phyloP scores from a whole-genome alignment of 345 rosid species.

The Iberis pinnata region DNA sequence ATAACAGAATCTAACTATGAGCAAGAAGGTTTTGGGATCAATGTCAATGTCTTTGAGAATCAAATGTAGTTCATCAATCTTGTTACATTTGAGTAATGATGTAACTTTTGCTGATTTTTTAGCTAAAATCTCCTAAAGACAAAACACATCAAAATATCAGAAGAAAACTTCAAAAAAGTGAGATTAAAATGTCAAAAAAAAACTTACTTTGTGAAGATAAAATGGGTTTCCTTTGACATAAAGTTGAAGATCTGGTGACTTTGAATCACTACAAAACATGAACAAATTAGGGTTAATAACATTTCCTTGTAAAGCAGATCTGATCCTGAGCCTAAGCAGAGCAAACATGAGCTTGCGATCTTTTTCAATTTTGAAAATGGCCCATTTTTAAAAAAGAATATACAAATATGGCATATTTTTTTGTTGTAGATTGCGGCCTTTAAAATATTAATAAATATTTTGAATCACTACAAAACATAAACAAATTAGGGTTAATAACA shows the following conservation, averaged over 20 bases:
- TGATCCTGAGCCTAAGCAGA: no score
- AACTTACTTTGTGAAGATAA: conserved; percentile 41
- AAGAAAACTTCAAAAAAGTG: neutral
- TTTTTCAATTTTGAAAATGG: no score
- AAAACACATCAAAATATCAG: conserved; percentile 11
- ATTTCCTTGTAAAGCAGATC: no score
- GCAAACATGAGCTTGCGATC: no score
- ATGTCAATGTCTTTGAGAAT: conserved; percentile 47
- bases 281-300: neutral
- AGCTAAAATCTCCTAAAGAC: conserved; percentile 53
- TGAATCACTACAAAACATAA: conserved; percentile 33
- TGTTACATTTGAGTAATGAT: conserved; percentile 33
- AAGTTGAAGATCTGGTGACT: conserved; percentile 36
- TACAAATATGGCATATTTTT: no score
- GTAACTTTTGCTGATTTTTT: conserved; percentile 56
- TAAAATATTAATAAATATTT: no score
- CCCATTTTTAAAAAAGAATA: no score
- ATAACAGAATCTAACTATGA: conserved; percentile 65
- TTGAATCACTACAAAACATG: conserved; percentile 34
- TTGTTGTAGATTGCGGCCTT: no score
- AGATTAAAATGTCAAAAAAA: no score
- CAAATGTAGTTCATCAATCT: conserved; percentile 27
- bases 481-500: neutral
- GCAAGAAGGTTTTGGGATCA: conserved; percentile 44
- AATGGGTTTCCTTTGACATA: conserved; percentile 37